Evolutionary conservation across 1,284 basidiomycete genomes (phyloP).

Genomic region (Puccinia horiana): DNA sequence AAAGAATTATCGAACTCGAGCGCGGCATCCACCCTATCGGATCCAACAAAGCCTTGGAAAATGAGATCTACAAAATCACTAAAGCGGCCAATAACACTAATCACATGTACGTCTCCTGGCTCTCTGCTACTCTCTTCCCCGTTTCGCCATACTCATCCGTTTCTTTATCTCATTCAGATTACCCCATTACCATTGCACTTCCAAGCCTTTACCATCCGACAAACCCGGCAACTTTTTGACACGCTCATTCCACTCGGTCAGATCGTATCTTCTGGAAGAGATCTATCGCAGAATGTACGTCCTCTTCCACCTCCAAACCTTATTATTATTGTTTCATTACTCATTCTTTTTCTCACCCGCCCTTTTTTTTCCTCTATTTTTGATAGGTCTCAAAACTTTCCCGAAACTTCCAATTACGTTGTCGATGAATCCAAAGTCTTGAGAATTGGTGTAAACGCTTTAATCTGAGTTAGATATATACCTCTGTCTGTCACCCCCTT

Average conservation of each 20-base stretch:
- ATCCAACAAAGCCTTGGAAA: slow-evolving; percentile 26
- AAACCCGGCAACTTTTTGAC: slow-evolving; percentile 56
- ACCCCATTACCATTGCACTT: slow-evolving; percentile 67
- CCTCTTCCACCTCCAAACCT: too few relatives aligned
- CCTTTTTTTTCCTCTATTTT: background rate
- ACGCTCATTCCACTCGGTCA: slow-evolving; percentile 61
- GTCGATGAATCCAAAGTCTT: slow-evolving; percentile 50
- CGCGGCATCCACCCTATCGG: slow-evolving; percentile 22
- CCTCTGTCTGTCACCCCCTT: too few relatives aligned
- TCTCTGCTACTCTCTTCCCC: background rate
- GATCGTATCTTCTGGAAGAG: slow-evolving; percentile 65
- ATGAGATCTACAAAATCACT: slow-evolving; percentile 33
- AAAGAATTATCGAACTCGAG: slow-evolving; percentile 49
- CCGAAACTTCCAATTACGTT: slow-evolving; percentile 41
- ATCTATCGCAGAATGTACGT: slow-evolving; percentile 64
- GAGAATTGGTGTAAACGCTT: slow-evolving; percentile 49
- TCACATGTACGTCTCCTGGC: slow-evolving; percentile 48
- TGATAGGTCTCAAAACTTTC: slow-evolving; percentile 49
- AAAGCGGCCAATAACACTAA: slow-evolving; percentile 47
- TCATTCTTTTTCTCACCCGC: background rate
- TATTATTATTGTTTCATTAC: background rate
- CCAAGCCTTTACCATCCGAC: slow-evolving; percentile 57
- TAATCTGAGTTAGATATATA: slow-evolving; percentile 52
- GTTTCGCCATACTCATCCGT: background rate
- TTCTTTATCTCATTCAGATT: slow-evolving; percentile 59